Evolutionary conservation across 345 rosid genomes (phyloP), one percentile per base, ranked within the genome.

Genomic region (Cardamine resedifolia): DNA sequence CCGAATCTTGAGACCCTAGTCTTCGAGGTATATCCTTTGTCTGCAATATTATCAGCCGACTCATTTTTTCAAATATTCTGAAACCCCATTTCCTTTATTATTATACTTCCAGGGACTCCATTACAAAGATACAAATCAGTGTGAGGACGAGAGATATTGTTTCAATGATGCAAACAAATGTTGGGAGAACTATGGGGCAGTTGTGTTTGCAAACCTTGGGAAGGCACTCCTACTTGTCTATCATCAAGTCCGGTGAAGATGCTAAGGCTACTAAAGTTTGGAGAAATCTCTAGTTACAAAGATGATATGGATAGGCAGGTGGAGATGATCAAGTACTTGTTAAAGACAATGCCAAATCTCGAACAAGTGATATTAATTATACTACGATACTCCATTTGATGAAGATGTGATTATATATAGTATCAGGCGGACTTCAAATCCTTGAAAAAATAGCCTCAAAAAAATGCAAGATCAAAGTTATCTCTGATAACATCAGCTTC

Each of bases 31-130:
- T 27, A 47, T 21, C 49, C 26, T 58, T 58, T 58, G 10, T 9
- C 12, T 69, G 2, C 34, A 31, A n/a, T n/a, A n/a, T 18, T 19
- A 66, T 66, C 27, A 16, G 18, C 59, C 43, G 53, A 50, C 7
- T 27, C 31, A 27, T 30, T 47, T 14, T 45, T 21, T 20, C 27
- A 53, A 70, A 45, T 45, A 45, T 38, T 69, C 56, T 56, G 73
- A 68, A 56, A 19, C 39, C n/a, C 19, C 43, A 28, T 30, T 30
- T 44, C 26, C 16, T 57, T 68, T 26, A 10, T 23, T 43, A 6
- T 68, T n/a, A n/a, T n/a, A 12, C 49, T 44, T 58, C 49, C n/a
- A 70, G 74, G 66, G 49, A 59, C 74, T 70, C 7, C 58, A 70
- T 59, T 70, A 34, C 26, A 20, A 58, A 33, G 66, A 58, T 58